phyloP scores from a whole-genome alignment of 805 yeast species.

The Nakazawaea ernobii region DNA sequence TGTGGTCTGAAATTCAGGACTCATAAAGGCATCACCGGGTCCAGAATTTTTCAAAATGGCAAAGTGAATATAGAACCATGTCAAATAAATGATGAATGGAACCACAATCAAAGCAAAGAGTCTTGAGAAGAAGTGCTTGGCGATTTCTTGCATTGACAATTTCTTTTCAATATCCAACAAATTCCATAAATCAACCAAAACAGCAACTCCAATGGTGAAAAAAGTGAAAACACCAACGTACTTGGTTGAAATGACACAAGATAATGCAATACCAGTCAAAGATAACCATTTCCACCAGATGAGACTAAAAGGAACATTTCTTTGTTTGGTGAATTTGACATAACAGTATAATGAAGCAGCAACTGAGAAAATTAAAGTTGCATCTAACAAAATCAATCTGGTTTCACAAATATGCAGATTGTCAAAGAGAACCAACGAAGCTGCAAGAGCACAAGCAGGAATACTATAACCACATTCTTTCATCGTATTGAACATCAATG shows the following conservation, averaged over 20 bases:
- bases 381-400: conserved; percentile 85
- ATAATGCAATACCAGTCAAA: conserved; percentile 77
- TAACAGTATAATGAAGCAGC: conserved; percentile 76
- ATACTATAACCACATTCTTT: conserved; percentile 79
- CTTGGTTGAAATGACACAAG: conserved; percentile 91
- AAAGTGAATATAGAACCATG: conserved; percentile 92
- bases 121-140: conserved; percentile 72
- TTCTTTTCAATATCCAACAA: conserved; percentile 70
- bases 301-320: conserved; percentile 57
- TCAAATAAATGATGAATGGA: conserved; percentile 77
- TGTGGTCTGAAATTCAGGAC: conserved; percentile 91
- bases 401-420: conserved; percentile 90
- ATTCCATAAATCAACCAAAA: conserved; percentile 81
- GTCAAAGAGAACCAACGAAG: conserved; percentile 74
- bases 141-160: conserved; percentile 47
- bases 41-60: conserved; percentile 79
- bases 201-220: conserved; percentile 82
- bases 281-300: conserved; percentile 88
- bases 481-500: conserved; percentile 77
- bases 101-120: conserved; percentile 63
- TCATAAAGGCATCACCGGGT: conserved; percentile 94
- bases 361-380: conserved; percentile 78
- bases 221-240: conserved; percentile 95
- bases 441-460: conserved; percentile 71
- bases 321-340: conserved; percentile 69